A percentile compares a stretch with the other conserved stretches of the same genome.
Conservation (phyloP, 2,329 filamentous ascomycete species). For the Chaetomium strumarium region DNA sequence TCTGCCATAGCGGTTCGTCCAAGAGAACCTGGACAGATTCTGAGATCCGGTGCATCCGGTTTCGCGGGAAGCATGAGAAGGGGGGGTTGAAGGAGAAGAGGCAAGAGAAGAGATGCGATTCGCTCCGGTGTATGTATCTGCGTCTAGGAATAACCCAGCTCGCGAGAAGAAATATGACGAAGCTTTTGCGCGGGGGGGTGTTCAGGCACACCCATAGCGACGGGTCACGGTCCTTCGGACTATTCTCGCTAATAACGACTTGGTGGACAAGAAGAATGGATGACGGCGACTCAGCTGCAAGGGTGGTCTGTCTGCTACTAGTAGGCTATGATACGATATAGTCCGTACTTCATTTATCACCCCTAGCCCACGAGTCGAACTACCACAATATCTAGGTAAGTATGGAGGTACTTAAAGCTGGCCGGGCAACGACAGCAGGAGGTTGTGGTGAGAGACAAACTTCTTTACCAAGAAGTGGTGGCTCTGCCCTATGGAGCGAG, state of each 20-base stretch:
- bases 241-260: no score
- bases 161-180: neutral
- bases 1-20: no score
- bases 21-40: no score
- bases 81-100: neutral
- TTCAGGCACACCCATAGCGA: neutral
- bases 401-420: neutral
- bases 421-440: neutral
- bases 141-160: neutral
- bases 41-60: neutral
- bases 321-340: no score
- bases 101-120: neutral
- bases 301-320: no score
- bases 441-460: conserved; percentile 1
- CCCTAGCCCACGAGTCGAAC: no score
- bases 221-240: no score
- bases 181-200: neutral
- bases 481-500: conserved; percentile 10
- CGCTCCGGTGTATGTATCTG: neutral
- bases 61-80: neutral
- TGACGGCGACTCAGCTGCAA: no score
- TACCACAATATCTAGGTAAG: no score
- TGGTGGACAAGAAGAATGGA: no score
- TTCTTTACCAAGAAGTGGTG: neutral
- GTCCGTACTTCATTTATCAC: no score